Evolutionary conservation across 1,284 basidiomycete genomes (phyloP), one percentile per base, ranked within the genome.

Genomic region (Bjerkandera adusta): DNA sequence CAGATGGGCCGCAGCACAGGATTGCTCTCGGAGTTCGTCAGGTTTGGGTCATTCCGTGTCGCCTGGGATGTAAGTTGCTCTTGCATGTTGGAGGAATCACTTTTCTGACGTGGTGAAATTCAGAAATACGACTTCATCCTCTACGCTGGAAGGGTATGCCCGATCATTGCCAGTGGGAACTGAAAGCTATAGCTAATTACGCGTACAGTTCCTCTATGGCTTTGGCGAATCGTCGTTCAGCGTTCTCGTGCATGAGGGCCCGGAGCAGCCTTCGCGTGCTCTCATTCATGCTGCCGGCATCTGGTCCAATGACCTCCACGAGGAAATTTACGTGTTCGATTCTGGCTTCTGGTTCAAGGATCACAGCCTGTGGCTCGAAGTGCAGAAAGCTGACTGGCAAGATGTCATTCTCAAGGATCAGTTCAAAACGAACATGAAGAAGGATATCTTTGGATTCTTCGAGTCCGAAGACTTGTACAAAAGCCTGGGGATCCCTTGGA

Each of bases 381-480:
- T 91, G 1, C 86, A 90, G 64, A 81, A 81, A 57, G 84, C 85
- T 1, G 70, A 81, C 61, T 86, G 85, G 85, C 71, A 80, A 24
- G 81, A 86, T 52, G 81, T 92, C 33, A 81, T 92, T 45, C 72
- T 92, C 40, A 83, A 87, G 47, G 77, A 83, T 0, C 70, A 74
- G 4, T 85, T 84, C 69, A 92, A 92, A 68, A 69, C 69, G 20
- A 65, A 68, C 1, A 55, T 91, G 10, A 73, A 82, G 64, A 81
- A 85, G 54, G 89, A 92, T 48, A 72, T 92, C 10, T 76, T 79
- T 29, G 83, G 83, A 0, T 93, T 93, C 71, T 90, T 90, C 62
- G 72, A 76, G 27, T 82, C 84, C 0, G 80, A 89, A 55, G 59
- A 72, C 30, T 66, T 84, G 1, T 92, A 92, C 68, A 83, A 83